These are phyloP conservation scores for Starmerella roubikii DNA, from an alignment of 805 yeast species.

Conservation along the genomic window DNA sequence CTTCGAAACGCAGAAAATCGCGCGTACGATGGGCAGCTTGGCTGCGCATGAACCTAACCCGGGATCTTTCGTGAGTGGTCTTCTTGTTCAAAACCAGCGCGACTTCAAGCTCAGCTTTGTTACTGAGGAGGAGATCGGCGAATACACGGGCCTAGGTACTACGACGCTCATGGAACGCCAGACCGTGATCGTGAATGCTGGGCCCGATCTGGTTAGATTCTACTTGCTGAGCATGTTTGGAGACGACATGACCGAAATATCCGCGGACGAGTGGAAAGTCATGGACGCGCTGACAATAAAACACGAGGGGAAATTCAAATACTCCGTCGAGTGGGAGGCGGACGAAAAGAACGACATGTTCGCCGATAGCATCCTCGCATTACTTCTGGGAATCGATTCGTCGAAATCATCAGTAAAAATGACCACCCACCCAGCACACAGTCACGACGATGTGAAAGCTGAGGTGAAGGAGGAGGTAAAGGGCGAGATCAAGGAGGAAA, in stretches of 20 bases:
- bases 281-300: slow-evolving; percentile 51
- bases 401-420: slow-evolving; percentile 90
- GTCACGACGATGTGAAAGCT: slow-evolving; percentile 26
- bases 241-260: slow-evolving; percentile 36
- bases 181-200: slow-evolving; percentile 63
- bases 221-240: slow-evolving; percentile 96
- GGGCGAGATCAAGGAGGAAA: slow-evolving; percentile 20
- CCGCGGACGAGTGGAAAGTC: slow-evolving; percentile 29
- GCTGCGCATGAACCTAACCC: slow-evolving; percentile 27
- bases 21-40: slow-evolving; percentile 54
- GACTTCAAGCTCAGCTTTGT: slow-evolving; percentile 78
- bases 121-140: slow-evolving; percentile 76
- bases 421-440: slow-evolving; percentile 36
- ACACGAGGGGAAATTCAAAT: slow-evolving; percentile 33
- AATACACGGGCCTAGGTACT: slow-evolving; percentile 74
- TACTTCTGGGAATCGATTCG: slow-evolving; percentile 79
- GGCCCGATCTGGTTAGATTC: slow-evolving; percentile 68
- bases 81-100: slow-evolving; percentile 56
- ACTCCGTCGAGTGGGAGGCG: slow-evolving; percentile 80
- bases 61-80: slow-evolving; percentile 54
- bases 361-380: slow-evolving; percentile 88
- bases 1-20: slow-evolving; percentile 72
- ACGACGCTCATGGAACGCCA: slow-evolving; percentile 76
- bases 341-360: slow-evolving; percentile 80
- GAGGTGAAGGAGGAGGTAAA: slow-evolving; percentile 14